phyloP scores from a whole-genome alignment of 495 filamentous ascomycete species.

The Chaetomidium leptoderma region DNA sequence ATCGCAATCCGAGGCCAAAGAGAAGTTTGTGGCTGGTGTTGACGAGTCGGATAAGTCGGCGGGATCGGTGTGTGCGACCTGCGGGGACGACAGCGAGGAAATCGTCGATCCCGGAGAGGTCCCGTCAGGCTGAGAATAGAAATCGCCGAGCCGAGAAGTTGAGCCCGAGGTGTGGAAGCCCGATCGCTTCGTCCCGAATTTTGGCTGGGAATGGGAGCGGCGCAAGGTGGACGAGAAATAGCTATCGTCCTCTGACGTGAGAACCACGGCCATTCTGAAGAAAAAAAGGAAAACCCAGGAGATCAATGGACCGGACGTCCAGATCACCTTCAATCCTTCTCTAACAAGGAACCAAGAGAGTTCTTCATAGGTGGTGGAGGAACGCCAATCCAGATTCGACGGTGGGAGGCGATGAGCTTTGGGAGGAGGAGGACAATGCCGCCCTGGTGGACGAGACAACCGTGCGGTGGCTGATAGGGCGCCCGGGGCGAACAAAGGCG shows the following conservation, averaged over 20 bases:
- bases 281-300: slow-evolving; percentile 16
- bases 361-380: slow-evolving; percentile 27
- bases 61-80: slow-evolving; percentile 37
- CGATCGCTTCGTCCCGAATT: slow-evolving; percentile 34
- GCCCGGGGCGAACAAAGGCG: slow-evolving; percentile 25
- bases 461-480: slow-evolving; percentile 18
- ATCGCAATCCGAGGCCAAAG: slow-evolving; percentile 52
- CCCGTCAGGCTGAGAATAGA: slow-evolving; percentile 33
- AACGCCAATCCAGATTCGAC: slow-evolving; percentile 1
- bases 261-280: slow-evolving; percentile 44
- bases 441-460: not conserved
- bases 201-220: slow-evolving; percentile 48
- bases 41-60: slow-evolving; percentile 45
- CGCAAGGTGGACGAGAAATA: slow-evolving; percentile 44
- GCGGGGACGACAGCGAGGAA: slow-evolving; percentile 46
- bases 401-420: not conserved
- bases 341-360: slow-evolving; percentile 20
- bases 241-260: slow-evolving; percentile 43
- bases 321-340: slow-evolving; percentile 34
- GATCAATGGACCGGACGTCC: slow-evolving; percentile 24
- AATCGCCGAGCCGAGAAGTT: slow-evolving; percentile 39
- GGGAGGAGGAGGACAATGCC: not conserved
- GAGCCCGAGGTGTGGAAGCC: slow-evolving; percentile 43
- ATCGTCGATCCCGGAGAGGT: slow-evolving; percentile 41
- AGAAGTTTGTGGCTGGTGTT: slow-evolving; percentile 61